phyloP scores from a whole-genome alignment of 2,329 filamentous ascomycete species.

The Boeremia lycopersici region DNA sequence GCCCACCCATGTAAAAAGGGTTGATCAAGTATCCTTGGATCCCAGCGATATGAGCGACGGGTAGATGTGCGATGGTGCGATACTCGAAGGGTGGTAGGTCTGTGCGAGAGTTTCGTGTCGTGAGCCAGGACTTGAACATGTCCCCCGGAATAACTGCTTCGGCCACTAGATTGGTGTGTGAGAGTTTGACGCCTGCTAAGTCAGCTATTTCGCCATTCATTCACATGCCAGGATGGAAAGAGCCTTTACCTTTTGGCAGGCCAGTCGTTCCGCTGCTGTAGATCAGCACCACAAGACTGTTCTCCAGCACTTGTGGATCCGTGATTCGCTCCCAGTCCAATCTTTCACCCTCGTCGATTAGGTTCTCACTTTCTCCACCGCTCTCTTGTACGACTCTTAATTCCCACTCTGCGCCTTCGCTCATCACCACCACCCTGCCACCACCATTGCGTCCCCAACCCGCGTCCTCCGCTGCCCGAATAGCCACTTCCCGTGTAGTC shows the following conservation, averaged over 20 bases:
- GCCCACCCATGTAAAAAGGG: constrained; percentile 49
- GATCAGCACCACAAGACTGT: constrained; percentile 53
- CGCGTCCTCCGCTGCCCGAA: constrained; percentile 57
- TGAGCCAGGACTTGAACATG: constrained; percentile 39
- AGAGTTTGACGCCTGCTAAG: constrained; percentile 48
- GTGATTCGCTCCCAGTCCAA: constrained; percentile 62
- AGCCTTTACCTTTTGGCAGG: constrained; percentile 50
- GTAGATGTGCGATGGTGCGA: constrained; percentile 54
- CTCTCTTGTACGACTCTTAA: constrained; percentile 41
- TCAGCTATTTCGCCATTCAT: not conserved
- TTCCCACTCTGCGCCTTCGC: constrained; percentile 49
- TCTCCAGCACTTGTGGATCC: constrained; percentile 54
- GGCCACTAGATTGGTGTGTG: constrained; percentile 53
- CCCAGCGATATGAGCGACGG: constrained; percentile 56
- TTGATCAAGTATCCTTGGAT: constrained; percentile 56
- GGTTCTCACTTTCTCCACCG: constrained; percentile 23
- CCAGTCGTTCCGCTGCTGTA: constrained; percentile 58
- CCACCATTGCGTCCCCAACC: constrained; percentile 45
- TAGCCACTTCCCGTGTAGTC: constrained; percentile 55
- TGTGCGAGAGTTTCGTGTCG: constrained; percentile 19
- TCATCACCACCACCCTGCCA: constrained; percentile 59
- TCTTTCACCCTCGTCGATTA: constrained; percentile 49
- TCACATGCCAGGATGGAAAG: not conserved
- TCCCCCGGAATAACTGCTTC: constrained; percentile 45
- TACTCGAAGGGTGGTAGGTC: constrained; percentile 39